Percentiles rank a stretch among this genome's conserved stretches.
Conservation (phyloP, 2,329 filamentous ascomycete species). For the Fusarium graminum region DNA sequence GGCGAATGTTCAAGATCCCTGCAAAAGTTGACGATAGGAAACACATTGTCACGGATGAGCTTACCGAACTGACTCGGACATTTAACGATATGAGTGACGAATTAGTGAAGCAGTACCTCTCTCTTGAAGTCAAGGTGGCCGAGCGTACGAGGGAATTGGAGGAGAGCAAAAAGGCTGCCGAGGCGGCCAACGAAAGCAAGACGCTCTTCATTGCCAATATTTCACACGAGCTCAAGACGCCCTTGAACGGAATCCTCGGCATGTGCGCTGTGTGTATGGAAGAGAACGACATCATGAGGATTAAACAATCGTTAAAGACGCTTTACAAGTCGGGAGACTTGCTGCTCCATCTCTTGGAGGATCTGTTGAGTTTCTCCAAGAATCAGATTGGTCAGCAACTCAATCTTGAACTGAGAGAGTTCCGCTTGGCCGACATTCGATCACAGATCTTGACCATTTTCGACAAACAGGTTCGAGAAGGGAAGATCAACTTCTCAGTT, state of each 20-base stretch:
- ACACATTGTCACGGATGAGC: constrained; percentile 83
- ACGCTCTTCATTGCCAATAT: constrained; percentile 98
- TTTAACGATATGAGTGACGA: constrained; percentile 98
- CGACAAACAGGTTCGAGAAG: constrained; percentile 87
- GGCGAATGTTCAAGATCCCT: constrained; percentile 83
- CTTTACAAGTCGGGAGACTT: constrained; percentile 83
- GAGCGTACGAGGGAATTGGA: constrained; percentile 87
- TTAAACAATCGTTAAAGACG: constrained; percentile 87
- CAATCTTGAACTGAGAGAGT: constrained; percentile 85
- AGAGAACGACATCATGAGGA: constrained; percentile 80
- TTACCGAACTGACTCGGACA: constrained; percentile 83
- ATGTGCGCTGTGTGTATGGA: constrained; percentile 96
- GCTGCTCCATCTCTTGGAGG: constrained; percentile 86
- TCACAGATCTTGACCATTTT: constrained; percentile 89
- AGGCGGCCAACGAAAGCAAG: constrained; percentile 97
- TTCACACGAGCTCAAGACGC: constrained; percentile 87
- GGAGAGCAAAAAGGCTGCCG: constrained; percentile 89
- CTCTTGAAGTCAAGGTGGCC: constrained; percentile 85
- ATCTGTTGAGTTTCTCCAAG: constrained; percentile 92
- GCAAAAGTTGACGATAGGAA: constrained; percentile 82
- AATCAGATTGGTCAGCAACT: constrained; percentile 92
- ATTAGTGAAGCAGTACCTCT: constrained; percentile 85
- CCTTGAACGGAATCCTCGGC: constrained; percentile 93
- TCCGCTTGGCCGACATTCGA: constrained; percentile 84
- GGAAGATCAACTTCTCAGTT: constrained; percentile 79